These are phyloP conservation scores for Penicillium steckii DNA, from an alignment of 495 filamentous ascomycete genomes.

Conservation along the genomic window DNA sequence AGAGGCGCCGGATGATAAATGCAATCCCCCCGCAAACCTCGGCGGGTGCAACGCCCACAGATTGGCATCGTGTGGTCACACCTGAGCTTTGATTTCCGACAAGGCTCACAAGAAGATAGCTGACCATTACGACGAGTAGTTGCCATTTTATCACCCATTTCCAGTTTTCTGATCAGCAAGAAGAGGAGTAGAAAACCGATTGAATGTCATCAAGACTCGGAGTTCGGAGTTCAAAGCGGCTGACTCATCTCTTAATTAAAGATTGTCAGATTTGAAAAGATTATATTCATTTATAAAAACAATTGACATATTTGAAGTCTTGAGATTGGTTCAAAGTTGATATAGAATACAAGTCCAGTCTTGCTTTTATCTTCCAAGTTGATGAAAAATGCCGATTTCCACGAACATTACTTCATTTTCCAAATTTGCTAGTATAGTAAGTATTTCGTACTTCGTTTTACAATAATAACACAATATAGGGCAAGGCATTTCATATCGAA, in stretches of 20 bases:
- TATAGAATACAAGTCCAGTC: too few relatives aligned
- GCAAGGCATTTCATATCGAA: neutral
- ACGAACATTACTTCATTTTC: too few relatives aligned
- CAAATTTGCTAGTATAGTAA: too few relatives aligned
- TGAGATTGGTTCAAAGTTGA: too few relatives aligned
- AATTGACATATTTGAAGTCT: too few relatives aligned
- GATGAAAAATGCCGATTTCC: too few relatives aligned
- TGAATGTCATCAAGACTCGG: conserved; percentile 1
- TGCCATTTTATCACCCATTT: conserved; percentile 4
- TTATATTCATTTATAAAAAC: too few relatives aligned
- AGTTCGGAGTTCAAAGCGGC: conserved; percentile 3
- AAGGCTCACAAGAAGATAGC: conserved; percentile 43
- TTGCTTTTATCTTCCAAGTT: too few relatives aligned
- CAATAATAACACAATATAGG: too few relatives aligned
- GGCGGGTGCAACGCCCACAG: conserved; percentile 25
- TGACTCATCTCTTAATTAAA: neutral
- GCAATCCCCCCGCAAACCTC: conserved; percentile 21
- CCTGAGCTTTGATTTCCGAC: conserved; percentile 42
- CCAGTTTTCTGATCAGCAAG: neutral
- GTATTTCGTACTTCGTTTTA: too few relatives aligned
- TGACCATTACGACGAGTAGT: conserved; percentile 39
- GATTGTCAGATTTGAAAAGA: too few relatives aligned
- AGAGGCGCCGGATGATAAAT: conserved; percentile 35
- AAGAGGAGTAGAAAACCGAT: neutral
- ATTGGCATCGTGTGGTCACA: conserved; percentile 36